Evolutionary conservation across 2,329 filamentous ascomycete species (phyloP), one percentile per base, ranked within the genome.

Genomic region (Neofusicoccum laricinum): DNA sequence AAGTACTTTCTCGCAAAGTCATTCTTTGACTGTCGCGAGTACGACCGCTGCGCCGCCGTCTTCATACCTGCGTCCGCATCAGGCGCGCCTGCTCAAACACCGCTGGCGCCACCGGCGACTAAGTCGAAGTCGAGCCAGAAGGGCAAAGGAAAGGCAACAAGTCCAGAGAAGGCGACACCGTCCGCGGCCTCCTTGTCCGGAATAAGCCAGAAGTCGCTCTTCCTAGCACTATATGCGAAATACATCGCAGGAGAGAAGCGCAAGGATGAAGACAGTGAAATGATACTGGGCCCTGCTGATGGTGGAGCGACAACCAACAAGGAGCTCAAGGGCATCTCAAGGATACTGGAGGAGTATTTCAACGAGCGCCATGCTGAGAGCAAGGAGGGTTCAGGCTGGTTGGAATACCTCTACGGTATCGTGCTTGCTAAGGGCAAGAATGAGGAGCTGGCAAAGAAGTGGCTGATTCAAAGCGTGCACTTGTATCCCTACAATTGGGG

Each of bases 401-500:
- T 98, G 17, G 94, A 98, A 73, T 94, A 93, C 71, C 79, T 94
- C 77, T 98, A 98, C 72, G 95, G 93, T 10, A 90, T 98, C 78
- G 88, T 97, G 14, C 82, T 98, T 17, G 86, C 92, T 40, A 97
- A 93, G 76, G 90, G 93, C 66, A 96, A 96, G 77, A 97, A 95
- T 71, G 93, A 96, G 69, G 85, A 88, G 49, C 85, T 90, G 66
- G 95, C 95, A 1, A 88, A 94, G 76, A 87, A 90, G 67, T 97
- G 91, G 84, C 84, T 99, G n/a, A 82, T 97, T 59, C 86, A 88
- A 67, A 97, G 93, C 72, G 91, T 97, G 10, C 91, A 96, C 74
- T 81, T 92, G 45, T 96, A 93, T 71, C 91, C 93, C 1, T 97
- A 93, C 85, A 97, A 98, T 73, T 99, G 95, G 95, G 92, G 93